These are phyloP conservation scores for Boletus sp. DNA, from an alignment of 768 basidiomycete species.

Conservation along the genomic window DNA sequence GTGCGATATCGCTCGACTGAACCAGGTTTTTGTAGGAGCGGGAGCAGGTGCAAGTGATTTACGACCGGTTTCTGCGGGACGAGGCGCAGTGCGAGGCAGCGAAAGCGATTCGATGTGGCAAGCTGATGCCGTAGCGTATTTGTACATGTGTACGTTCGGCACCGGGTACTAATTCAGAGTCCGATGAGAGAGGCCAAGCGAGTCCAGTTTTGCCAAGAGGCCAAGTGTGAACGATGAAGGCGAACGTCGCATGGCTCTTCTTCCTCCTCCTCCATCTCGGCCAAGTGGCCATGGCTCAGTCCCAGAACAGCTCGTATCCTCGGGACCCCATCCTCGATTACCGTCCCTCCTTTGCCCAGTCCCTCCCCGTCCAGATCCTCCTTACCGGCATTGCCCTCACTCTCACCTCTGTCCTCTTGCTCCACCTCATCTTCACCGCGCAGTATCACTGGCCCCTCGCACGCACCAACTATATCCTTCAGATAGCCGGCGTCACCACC, in stretches of 20 bases:
- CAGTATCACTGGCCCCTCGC: constrained; percentile 97
- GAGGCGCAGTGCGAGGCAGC: constrained; percentile 54
- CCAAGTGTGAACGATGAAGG: background rate
- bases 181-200: background rate
- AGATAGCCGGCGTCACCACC: constrained; percentile 77
- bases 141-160: background rate
- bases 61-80: constrained; percentile 53
- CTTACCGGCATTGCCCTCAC: constrained; percentile 83
- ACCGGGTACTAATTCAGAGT: background rate
- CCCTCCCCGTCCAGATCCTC: constrained; percentile 88
- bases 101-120: constrained; percentile 46
- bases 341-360: constrained; percentile 79
- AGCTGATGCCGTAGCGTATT: constrained; percentile 33
- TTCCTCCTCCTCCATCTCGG: constrained; percentile 7
- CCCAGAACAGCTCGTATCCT: constrained; percentile 6
- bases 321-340: constrained; percentile 74
- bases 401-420: constrained; percentile 77
- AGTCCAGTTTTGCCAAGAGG: background rate
- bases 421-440: constrained; percentile 91
- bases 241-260: background rate
- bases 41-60: constrained; percentile 46
- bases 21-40: constrained; percentile 24
- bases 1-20: too few species aligned
- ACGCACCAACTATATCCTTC: constrained; percentile 86
- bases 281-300: constrained; percentile 22